Base-by-base conservation (phyloP, 179 eudicot species). In the Vitellaria paradoxa region DNA sequence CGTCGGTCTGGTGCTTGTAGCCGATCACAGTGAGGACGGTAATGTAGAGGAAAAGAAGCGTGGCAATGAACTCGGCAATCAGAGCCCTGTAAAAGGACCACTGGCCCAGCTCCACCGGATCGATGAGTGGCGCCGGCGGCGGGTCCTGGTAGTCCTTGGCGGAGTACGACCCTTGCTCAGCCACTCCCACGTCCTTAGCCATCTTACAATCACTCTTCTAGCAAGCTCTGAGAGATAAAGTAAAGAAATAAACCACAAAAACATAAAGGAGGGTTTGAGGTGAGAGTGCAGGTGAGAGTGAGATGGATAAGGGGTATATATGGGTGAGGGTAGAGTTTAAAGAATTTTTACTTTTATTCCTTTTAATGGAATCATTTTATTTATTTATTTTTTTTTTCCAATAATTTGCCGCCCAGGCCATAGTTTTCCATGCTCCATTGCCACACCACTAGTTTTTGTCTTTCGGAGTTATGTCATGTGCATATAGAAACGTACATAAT, bases 51-150 rank as follows among this genome's bases (percentile, higher is more conserved):
- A 80, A 75, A 6, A 80, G 57, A 0, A 80, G 70, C 6, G 79
- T 80, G 18, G 82, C 82, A 0, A 75, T 69, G 64, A 75, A 80
- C 79, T 80, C 82, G 0, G 82, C 82, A 0, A 80, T 80, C 12
- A 80, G 53, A 14, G 82, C 82, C 72, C 82, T 75, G 69, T 59
- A 80, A 18, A 80, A 80, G n/a, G 82, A 80, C 82, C 82, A 80
- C 37, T 64, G 75, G 18, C 20, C 18, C 14, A 80, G 66, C 65
- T 80, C 82, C 49, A 1, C 18, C 47, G 46, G 9, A 59, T 70
- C 76, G 40, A 80, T 3, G 6, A 80, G 26, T 49, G 79, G 82
- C 13, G 70, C 82, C 52, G 82, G 82, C 17, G 82, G 82, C 21
- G 82, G 82, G 50, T 80, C 82, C 3, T 76, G 65, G 82, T 80